A percentile compares a stretch with the other conserved stretches of the same genome.
Evolutionary conservation across 345 rosid species (phyloP).

Genomic region (Eucalyptus dawsonii): DNA sequence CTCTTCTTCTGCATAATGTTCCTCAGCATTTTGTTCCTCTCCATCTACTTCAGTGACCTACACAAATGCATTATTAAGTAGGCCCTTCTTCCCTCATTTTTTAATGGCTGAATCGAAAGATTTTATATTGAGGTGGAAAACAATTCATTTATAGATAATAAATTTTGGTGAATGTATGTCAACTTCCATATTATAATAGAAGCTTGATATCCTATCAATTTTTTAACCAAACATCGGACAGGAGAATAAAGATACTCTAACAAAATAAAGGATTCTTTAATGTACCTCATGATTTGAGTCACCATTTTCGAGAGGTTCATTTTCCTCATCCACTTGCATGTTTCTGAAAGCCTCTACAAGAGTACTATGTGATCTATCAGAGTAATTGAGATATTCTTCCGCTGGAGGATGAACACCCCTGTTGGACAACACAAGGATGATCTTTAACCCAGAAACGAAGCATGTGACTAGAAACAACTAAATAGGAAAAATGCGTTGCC

Average conservation of each 20-base stretch:
- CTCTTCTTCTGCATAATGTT: conserved; percentile 59
- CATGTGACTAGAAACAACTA: background rate
- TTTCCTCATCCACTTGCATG: conserved; percentile 81
- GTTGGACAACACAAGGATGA: conserved; percentile 4
- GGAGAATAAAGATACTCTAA: background rate
- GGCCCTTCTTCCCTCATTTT: background rate
- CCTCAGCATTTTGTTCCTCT: conserved; percentile 37
- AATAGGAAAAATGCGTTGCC: background rate
- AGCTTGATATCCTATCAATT: background rate
- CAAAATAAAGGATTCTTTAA: background rate
- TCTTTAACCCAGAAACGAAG: background rate
- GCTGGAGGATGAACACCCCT: conserved; percentile 70
- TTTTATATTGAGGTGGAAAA: background rate
- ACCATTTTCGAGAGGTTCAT: conserved; percentile 83
- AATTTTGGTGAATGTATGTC: background rate
- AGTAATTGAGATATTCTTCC: conserved; percentile 45
- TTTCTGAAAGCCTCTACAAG: conserved; percentile 89
- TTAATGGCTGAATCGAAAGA: background rate
- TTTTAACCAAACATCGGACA: background rate
- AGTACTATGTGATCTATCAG: conserved; percentile 54
- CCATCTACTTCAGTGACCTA: conserved; percentile 6
- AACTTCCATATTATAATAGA: background rate
- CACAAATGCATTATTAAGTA: background rate
- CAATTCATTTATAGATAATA: background rate
- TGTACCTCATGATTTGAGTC: conserved; percentile 67